phyloP scores from a whole-genome alignment of 2,329 filamentous ascomycete species.

The Xylariomycetidae sp. region DNA sequence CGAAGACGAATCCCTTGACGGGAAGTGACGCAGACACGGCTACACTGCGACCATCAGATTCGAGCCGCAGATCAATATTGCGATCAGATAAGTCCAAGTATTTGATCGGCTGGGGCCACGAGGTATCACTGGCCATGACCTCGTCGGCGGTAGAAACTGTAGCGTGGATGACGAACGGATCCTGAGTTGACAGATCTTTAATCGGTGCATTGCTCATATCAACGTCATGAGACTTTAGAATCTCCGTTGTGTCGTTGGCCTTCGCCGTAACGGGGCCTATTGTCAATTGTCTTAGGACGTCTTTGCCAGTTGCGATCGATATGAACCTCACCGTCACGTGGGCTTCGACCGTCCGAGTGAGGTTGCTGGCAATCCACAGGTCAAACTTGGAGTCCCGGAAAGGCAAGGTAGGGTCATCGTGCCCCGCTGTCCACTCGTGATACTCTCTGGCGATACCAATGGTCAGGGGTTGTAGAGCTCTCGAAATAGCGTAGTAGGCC shows the following conservation, averaged over 20 bases:
- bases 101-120: slow-evolving; percentile 59
- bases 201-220: slow-evolving; percentile 4
- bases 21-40: slow-evolving; percentile 38
- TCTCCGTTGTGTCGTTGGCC: slow-evolving; percentile 34
- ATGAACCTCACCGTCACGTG: slow-evolving; percentile 32
- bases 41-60: slow-evolving; percentile 20
- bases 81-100: slow-evolving; percentile 46
- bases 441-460: slow-evolving; percentile 47
- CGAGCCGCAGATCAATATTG: slow-evolving; percentile 27
- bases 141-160: slow-evolving; percentile 32
- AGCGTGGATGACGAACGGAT: slow-evolving; percentile 42
- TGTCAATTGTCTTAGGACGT: slow-evolving; percentile 24
- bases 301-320: slow-evolving; percentile 33
- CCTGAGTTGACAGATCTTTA: slow-evolving; percentile 26
- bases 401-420: slow-evolving; percentile 33
- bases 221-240: slow-evolving; percentile 29
- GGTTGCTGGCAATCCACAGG: slow-evolving; percentile 37
- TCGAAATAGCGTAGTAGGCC: slow-evolving; percentile 47
- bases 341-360: slow-evolving; percentile 16
- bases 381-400: slow-evolving; percentile 34
- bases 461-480: slow-evolving; percentile 54
- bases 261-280: slow-evolving; percentile 16
- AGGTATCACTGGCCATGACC: slow-evolving; percentile 40
- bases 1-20: slow-evolving; percentile 51
- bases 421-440: slow-evolving; percentile 38